Evolutionary conservation across 2,329 filamentous ascomycete genomes (phyloP).

Genomic region (Clarireedia homoeocarpa): DNA sequence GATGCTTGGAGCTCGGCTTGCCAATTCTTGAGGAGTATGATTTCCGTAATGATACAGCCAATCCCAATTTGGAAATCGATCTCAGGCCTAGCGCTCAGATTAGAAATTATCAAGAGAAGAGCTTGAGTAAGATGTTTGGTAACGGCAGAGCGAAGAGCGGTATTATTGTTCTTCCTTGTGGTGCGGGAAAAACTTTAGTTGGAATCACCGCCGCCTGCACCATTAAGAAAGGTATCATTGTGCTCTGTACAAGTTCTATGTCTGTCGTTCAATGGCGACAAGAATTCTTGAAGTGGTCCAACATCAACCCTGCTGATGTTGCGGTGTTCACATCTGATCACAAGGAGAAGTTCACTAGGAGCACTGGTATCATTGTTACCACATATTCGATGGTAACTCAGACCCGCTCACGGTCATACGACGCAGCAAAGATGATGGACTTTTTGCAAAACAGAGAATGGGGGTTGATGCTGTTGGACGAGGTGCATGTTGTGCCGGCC

Average conservation of each 20-base stretch:
- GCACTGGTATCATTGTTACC: conserved; percentile 92
- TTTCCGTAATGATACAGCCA: conserved; percentile 83
- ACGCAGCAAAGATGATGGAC: conserved; percentile 96
- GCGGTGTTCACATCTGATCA: conserved; percentile 91
- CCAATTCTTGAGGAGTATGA: conserved; percentile 96
- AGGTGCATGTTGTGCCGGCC: conserved; percentile 95
- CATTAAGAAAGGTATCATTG: conserved; percentile 92
- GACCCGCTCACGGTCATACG: conserved; percentile 77
- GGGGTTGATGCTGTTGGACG: conserved; percentile 94
- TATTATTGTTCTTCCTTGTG: conserved; percentile 93
- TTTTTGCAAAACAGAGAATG: conserved; percentile 86
- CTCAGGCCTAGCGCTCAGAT: conserved; percentile 84
- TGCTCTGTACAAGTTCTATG: conserved; percentile 96
- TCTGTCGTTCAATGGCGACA: conserved; percentile 94
- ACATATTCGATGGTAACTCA: conserved; percentile 99
- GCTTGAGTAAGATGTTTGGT: conserved; percentile 97
- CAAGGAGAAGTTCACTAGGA: conserved; percentile 77
- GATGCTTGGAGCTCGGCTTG: conserved; percentile 77
- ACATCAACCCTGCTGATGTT: conserved; percentile 88
- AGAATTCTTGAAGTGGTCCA: conserved; percentile 99
- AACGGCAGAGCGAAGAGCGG: conserved; percentile 96
- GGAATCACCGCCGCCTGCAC: conserved; percentile 98
- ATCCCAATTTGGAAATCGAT: conserved; percentile 89
- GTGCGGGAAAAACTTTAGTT: conserved; percentile 92
- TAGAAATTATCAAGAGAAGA: conserved; percentile 92